phyloP scores from a whole-genome alignment of 139 green algal genomes.

The Chlorella ohadii region DNA sequence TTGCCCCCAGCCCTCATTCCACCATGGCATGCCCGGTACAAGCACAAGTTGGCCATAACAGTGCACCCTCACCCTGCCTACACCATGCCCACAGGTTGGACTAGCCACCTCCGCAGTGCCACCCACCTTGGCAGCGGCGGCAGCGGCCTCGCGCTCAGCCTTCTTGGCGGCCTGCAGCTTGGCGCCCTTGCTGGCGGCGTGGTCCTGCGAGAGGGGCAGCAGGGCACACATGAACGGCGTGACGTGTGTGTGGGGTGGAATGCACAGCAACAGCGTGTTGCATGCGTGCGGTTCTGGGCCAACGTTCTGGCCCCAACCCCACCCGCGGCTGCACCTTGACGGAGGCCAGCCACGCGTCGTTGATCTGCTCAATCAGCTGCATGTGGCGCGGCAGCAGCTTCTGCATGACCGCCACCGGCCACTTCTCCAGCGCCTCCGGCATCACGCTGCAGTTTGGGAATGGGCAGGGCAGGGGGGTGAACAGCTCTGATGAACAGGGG shows the following conservation, averaged over 20 bases:
- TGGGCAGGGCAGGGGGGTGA: neutral
- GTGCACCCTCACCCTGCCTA: too few relatives aligned
- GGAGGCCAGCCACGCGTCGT: slow-evolving; percentile 60
- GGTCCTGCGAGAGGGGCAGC: neutral
- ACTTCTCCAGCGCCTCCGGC: slow-evolving; percentile 99
- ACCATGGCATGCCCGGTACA: too few relatives aligned
- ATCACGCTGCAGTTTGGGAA: slow-evolving; percentile 68
- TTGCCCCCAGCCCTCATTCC: too few relatives aligned
- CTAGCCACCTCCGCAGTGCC: too few relatives aligned
- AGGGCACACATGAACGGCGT: neutral
- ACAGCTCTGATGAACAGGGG: too few relatives aligned
- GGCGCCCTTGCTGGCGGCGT: slow-evolving; percentile 18
- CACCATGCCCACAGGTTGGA: too few relatives aligned
- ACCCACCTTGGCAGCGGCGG: slow-evolving; percentile 8
- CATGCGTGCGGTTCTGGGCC: too few relatives aligned
- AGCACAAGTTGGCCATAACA: too few relatives aligned
- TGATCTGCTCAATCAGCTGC: slow-evolving; percentile 93
- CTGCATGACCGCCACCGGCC: slow-evolving; percentile 87
- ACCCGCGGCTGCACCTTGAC: slow-evolving; percentile 40
- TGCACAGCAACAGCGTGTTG: too few relatives aligned
- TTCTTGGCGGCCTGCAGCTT: slow-evolving; percentile 39
- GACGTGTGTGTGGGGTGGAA: too few relatives aligned
- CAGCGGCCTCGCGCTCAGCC: slow-evolving; percentile 34
- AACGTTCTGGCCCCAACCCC: neutral
- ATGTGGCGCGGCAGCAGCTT: slow-evolving; percentile 98